Evolutionary conservation across 2,329 filamentous ascomycete species (phyloP), one percentile per base, ranked within the genome.

Genomic region (Diaporthe sp.): DNA sequence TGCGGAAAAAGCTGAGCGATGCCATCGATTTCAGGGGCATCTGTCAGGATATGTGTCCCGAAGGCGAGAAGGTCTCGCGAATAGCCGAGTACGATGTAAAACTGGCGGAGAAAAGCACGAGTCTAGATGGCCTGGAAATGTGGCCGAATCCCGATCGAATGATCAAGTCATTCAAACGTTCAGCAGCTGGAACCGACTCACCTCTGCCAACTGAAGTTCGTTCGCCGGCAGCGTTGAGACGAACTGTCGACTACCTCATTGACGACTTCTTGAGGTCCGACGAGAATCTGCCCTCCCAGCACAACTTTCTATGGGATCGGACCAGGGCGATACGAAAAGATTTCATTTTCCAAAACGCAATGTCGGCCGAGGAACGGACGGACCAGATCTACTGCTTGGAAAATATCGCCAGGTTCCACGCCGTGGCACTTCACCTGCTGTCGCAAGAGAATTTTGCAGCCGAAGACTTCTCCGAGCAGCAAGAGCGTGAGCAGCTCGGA

Each of bases 1-100:
- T 91, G 78, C 88, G 88, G 72, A 91, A 91, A 78, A 88, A 86
- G 25, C 85, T 93, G 10, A 86, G 89, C 73, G 88, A 93, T 79
- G 92, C 92, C 9, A 90, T 93, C 63, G 87, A 89, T 55, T 93
- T 93, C 79, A 91, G 91, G 79, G 92, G 92, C 19, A 92, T 91
- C 59, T 93, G 91, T 78, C 90, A 93, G 78, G 89, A 92, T 35
- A 93, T 93, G 91, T 93, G 92, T 75, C 92, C 92, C 7, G 89
- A 92, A 76, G 92, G 89, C 80, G 92, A 93, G 79, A 89, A 89
- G 80, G 87, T 92, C 44, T 89, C 86, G 66, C 87, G 91, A 75
- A 92, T 93, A 72, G 88, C 88, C 63, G 90, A 93, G 79, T 84
- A 86, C 77, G 89, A 92, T 75, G 86, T 92, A 30, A 87, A 89